Conservation (phyloP, 768 basidiomycete genomes). For the Suillus weaverae region DNA sequence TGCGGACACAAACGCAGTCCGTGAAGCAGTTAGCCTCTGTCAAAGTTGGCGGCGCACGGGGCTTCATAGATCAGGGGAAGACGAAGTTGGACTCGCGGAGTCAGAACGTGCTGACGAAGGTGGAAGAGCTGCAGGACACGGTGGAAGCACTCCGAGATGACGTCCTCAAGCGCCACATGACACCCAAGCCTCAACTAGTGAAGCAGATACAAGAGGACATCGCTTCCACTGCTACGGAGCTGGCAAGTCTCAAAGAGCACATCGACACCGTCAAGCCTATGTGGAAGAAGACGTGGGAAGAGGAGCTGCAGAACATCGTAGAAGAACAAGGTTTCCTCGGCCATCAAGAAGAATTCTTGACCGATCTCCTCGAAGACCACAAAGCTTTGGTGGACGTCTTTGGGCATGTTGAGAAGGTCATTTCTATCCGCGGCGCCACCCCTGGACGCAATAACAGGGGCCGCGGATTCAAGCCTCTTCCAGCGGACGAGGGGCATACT, state of each 20-base stretch:
- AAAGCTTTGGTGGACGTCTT: conserved; percentile 87
- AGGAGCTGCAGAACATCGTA: conserved; percentile 93
- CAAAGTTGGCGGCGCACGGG: conserved; percentile 82
- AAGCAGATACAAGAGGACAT: conserved; percentile 74
- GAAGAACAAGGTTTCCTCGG: conserved; percentile 95
- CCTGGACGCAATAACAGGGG: conserved; percentile 39
- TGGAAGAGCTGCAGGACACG: conserved; percentile 90
- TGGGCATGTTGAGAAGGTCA: conserved; percentile 89
- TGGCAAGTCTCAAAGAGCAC: conserved; percentile 78
- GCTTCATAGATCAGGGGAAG: conserved; percentile 90
- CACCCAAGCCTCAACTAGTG: conserved; percentile 74
- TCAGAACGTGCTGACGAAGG: conserved; percentile 86
- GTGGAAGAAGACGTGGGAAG: conserved; percentile 99
- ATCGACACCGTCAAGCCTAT: conserved; percentile 89
- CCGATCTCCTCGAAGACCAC: conserved; percentile 88
- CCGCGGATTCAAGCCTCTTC: conserved; percentile 59
- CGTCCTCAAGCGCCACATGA: conserved; percentile 84
- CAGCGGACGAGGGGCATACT: conserved; percentile 63
- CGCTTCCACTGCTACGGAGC: conserved; percentile 59
- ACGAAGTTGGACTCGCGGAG: conserved; percentile 85
- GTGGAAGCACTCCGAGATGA: conserved; percentile 90
- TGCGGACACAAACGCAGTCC: conserved; percentile 82
- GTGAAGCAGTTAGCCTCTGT: conserved; percentile 85
- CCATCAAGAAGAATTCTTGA: conserved; percentile 89
- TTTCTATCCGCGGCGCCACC: conserved; percentile 58